These are phyloP conservation scores for Alternaria panax DNA, from an alignment of 2,329 filamentous ascomycete genomes.

Conservation along the genomic window DNA sequence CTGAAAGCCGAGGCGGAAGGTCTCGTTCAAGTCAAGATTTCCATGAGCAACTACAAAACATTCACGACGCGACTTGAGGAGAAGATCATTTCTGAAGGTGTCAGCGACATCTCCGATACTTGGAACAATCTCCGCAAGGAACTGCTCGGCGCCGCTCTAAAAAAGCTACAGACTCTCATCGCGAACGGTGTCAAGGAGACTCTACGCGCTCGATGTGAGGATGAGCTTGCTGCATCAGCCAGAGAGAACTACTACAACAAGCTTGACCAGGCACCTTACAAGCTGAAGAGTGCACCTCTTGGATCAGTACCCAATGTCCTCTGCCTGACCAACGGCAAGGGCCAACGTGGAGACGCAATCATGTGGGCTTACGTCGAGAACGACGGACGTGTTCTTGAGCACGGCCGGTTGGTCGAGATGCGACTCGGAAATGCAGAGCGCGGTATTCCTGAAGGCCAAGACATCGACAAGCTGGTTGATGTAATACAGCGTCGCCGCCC, in stretches of 20 bases:
- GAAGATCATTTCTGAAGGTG: conserved; percentile 93
- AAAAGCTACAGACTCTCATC: conserved; percentile 83
- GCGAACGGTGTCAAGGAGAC: conserved; percentile 94
- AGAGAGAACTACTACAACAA: conserved; percentile 88
- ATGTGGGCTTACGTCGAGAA: conserved; percentile 95
- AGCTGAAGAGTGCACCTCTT: conserved; percentile 89
- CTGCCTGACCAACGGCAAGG: conserved; percentile 84
- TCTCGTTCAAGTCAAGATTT: conserved; percentile 82
- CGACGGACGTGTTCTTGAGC: conserved; percentile 85
- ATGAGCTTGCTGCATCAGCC: conserved; percentile 85
- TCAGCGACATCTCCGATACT: conserved; percentile 90
- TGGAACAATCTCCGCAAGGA: conserved; percentile 92
- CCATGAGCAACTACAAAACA: conserved; percentile 75
- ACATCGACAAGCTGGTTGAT: conserved; percentile 76
- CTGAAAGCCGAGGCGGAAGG: conserved; percentile 95
- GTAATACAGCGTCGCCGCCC: conserved; percentile 81
- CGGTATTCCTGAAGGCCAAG: conserved; percentile 68
- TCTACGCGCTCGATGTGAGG: conserved; percentile 91
- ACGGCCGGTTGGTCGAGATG: conserved; percentile 85
- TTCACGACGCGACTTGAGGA: conserved; percentile 79
- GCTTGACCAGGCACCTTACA: conserved; percentile 94
- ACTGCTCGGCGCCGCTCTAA: conserved; percentile 80
- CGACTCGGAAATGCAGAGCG: conserved; percentile 71
- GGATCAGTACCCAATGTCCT: conserved; percentile 89
- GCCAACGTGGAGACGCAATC: conserved; percentile 79